Evolutionary conservation across 2,329 filamentous ascomycete genomes (phyloP).

Genomic region (Gyromitra esculenta): DNA sequence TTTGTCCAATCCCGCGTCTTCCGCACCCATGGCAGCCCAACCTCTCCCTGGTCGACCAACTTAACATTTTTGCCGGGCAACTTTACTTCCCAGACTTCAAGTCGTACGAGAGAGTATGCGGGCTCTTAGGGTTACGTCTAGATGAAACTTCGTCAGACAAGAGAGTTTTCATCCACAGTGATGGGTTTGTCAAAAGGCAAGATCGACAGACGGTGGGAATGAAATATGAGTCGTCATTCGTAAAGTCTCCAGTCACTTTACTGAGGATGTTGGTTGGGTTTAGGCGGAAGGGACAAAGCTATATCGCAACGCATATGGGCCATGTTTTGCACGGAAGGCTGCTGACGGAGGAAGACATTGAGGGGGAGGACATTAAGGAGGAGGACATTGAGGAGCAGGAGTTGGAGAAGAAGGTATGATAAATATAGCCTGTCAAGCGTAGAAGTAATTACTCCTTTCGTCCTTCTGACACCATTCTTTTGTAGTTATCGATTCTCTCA

Average conservation of each 20-base stretch:
- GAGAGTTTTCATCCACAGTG: slow-evolving; percentile 23
- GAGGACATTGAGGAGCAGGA: slow-evolving; percentile 49
- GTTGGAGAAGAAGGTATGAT: slow-evolving; percentile 19
- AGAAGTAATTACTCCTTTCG: neutral
- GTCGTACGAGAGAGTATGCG: slow-evolving; percentile 68
- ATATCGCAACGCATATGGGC: slow-evolving; percentile 64
- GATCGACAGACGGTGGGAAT: slow-evolving; percentile 45
- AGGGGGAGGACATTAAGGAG: slow-evolving; percentile 4
- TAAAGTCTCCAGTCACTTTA: slow-evolving; percentile 62
- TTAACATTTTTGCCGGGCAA: slow-evolving; percentile 75
- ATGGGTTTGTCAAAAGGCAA: slow-evolving; percentile 52
- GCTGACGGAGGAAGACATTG: slow-evolving; percentile 52
- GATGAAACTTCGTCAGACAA: slow-evolving; percentile 33
- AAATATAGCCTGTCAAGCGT: neutral
- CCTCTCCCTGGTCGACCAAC: slow-evolving; percentile 61
- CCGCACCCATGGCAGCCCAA: slow-evolving; percentile 51
- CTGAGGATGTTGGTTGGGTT: slow-evolving; percentile 60
- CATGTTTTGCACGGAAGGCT: slow-evolving; percentile 58
- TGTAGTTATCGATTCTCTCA: neutral
- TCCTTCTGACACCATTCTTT: neutral
- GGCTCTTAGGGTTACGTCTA: slow-evolving; percentile 65
- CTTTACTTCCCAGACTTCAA: slow-evolving; percentile 68
- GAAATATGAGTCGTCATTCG: slow-evolving; percentile 58
- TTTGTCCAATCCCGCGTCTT: slow-evolving; percentile 22
- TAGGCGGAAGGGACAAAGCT: slow-evolving; percentile 61